Evolutionary conservation across 768 basidiomycete genomes (phyloP), one percentile per base, ranked within the genome.

Genomic region (Krasilnikovozyma curviuscula): DNA sequence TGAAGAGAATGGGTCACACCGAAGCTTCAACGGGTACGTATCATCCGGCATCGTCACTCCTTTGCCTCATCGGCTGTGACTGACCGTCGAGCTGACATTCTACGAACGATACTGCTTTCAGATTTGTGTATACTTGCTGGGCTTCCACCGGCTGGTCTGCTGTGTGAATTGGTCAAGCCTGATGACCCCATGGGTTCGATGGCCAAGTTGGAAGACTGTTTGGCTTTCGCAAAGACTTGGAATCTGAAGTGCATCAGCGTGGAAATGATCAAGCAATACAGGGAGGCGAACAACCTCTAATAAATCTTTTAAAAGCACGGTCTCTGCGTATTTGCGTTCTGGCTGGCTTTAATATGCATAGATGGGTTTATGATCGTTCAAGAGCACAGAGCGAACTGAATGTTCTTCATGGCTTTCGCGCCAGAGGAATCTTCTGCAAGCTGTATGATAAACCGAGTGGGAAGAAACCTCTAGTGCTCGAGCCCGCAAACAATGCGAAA

Each of bases 191-290:
- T 73, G 56, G 93, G 93, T 0, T 77, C 72, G 14, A 98, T 98
- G 93, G 83, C 88, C n/a, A 70, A 89, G 16, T 68, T 86, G 30
- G 89, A 97, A 59, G 89, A 88, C 57, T 91, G 89, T 60, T 73
- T 85, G 54, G 72, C 75, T 31, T 97, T 98, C 60, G 89, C 93
- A 10, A 77, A 84, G 64, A 68, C 71, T 21, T 88, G 81, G 80
- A 82, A 84, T 8, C 60, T 97, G 46, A 86, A 82, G 61, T 83
- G 93, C 78, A 84, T 98, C 59, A 89, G 81, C 50, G 81, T 98
- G 6, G 88, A 88, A 56, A 67, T 67, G 56, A 55, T 72, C 51
- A 65, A 60, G 25, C 54, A 61, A 38, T 69, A 64, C 47, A 55
- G 67, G 14, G 34, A 48, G 41, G 54, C 52, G 28, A 44, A 49